These are phyloP conservation scores for Hyaloscypha variabilis DNA, from an alignment of 495 filamentous ascomycete genomes.

Conservation along the genomic window DNA sequence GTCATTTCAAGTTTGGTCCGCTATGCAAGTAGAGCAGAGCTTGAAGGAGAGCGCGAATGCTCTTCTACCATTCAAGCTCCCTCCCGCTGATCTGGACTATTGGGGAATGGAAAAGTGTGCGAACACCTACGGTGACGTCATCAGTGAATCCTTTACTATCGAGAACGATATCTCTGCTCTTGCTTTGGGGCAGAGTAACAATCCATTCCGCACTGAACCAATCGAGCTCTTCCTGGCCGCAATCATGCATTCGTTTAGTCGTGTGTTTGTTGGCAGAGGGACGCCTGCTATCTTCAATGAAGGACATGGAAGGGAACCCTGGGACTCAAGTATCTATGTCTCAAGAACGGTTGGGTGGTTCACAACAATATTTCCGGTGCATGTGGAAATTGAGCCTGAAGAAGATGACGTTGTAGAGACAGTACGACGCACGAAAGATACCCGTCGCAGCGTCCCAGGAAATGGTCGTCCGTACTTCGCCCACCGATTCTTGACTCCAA, in stretches of 20 bases:
- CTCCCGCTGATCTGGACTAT: no score
- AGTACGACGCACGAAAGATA: slow-evolving; percentile 44
- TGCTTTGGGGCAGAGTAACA: neutral
- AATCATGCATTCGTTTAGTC: slow-evolving; percentile 51
- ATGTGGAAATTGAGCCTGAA: neutral
- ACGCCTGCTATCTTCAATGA: slow-evolving; percentile 43
- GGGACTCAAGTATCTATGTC: slow-evolving; percentile 53
- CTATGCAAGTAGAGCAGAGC: neutral
- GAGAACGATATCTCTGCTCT: neutral
- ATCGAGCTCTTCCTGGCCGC: slow-evolving; percentile 56
- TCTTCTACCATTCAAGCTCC: no score
- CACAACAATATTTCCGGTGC: slow-evolving; percentile 51
- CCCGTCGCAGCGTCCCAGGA: slow-evolving; percentile 39
- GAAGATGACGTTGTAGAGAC: neutral
- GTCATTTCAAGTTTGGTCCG: neutral
- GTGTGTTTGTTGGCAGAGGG: slow-evolving; percentile 31
- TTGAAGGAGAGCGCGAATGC: neutral
- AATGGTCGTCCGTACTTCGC: slow-evolving; percentile 50
- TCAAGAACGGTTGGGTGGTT: slow-evolving; percentile 65
- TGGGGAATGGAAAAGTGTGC: neutral
- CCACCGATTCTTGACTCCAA: neutral
- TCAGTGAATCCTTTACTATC: neutral
- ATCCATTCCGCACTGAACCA: slow-evolving; percentile 13
- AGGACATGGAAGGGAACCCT: slow-evolving; percentile 57
- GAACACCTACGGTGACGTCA: neutral